Base-by-base conservation (phyloP, 257 asterid species). In the Handroanthus guayacan region DNA sequence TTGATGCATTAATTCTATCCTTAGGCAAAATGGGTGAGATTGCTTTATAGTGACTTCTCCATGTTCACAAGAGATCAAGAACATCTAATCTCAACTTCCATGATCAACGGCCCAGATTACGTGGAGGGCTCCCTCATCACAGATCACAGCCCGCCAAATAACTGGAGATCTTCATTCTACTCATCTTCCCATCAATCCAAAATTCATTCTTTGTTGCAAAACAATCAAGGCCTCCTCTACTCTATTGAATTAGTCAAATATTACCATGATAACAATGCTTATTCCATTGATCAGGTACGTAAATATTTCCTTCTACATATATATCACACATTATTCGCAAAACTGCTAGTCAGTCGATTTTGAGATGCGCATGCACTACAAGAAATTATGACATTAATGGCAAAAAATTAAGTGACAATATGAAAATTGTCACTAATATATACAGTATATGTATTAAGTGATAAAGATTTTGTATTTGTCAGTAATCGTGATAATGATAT, bases 131-230 rank as follows among this genome's bases (percentile, higher is more conserved):
- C 90, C 25, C 80, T 89, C 3, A 80, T 87, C 7, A 71, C 86
- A 74, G 64, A 70, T 16, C 75, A 70, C 38, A 70, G 36, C 75
- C 75, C 75, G 54, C 65, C 64, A 34, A 81, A 85, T 62, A 87
- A 88, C 64, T 87, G 92, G 92, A 84, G 90, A 79, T 84, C 91
- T 16, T 87, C 92, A n/a, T 87, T 89, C 68, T 84, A 86, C 83
- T 70, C 91, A 20, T 43, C 69, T 13, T 63, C 86, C 6, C 58
- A 84, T 20, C 87, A 80, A 61, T 69, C 91, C 67, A 72, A 67
- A 62, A 85, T 89, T 16, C 20, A 36, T 58, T 83, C 90, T 63
- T 62, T 83, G 55, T 52, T 88, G 68, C 16, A 67, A 14, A 20
- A 3, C 51, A 79, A 48, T 54, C 52, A 52, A 14, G 86, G 80